A percentile compares a stretch with the other conserved stretches of the same genome.
Conservation (phyloP, 1,139 yeast species). For the Candida labiduridarum region DNA sequence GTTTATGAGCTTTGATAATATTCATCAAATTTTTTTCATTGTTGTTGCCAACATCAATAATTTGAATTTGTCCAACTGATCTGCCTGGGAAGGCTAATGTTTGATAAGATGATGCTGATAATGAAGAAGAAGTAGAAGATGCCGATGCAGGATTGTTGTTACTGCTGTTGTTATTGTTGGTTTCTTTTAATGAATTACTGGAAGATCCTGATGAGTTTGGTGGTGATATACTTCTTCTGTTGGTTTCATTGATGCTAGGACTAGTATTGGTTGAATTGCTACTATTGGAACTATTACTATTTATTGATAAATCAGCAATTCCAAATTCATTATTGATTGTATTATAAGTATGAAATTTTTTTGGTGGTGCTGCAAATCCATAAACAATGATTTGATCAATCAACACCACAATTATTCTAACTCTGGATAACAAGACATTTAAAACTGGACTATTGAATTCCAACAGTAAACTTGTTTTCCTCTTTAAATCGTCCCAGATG, state of each 20-base stretch:
- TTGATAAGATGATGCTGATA: constrained; percentile 27
- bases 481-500: constrained; percentile 90
- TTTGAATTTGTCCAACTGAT: constrained; percentile 73
- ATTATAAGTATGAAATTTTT: constrained; percentile 67
- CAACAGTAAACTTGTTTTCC: constrained; percentile 70
- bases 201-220: constrained; percentile 7
- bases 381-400: constrained; percentile 70
- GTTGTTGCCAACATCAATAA: constrained; percentile 70
- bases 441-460: constrained; percentile 77
- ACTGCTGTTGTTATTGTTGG: background rate
- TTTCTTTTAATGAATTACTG: constrained; percentile 5
- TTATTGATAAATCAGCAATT: constrained; percentile 61
- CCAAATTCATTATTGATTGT: constrained; percentile 72
- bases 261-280: background rate
- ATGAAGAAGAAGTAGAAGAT: constrained; percentile 1
- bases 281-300: constrained; percentile 4
- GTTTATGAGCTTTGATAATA: constrained; percentile 82
- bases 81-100: constrained; percentile 76
- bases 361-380: constrained; percentile 81
- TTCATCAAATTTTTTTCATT: constrained; percentile 65
- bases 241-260: background rate
- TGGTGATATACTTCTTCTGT: constrained; percentile 4
- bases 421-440: constrained; percentile 73
- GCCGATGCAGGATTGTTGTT: background rate
- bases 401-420: constrained; percentile 72